phyloP scores from a whole-genome alignment of 2,329 filamentous ascomycete genomes.

The Alternaria infectoria region DNA sequence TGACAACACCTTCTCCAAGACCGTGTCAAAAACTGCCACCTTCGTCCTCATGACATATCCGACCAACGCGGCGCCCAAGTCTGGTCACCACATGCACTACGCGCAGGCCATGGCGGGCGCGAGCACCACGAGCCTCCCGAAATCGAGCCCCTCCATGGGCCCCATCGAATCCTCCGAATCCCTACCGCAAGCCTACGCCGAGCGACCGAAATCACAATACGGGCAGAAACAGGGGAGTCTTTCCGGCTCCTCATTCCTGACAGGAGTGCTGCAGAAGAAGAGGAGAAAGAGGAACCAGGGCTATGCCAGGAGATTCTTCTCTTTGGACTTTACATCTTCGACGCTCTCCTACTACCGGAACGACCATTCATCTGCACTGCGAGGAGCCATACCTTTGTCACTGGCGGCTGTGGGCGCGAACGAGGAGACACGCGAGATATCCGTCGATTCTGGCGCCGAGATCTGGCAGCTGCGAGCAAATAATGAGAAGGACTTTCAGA shows the following conservation, averaged over 20 bases:
- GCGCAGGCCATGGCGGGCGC: slow-evolving; percentile 61
- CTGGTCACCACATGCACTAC: slow-evolving; percentile 70
- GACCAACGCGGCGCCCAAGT: slow-evolving; percentile 77
- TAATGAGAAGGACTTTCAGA: slow-evolving; percentile 82
- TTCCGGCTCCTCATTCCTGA: slow-evolving; percentile 68
- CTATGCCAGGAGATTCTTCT: slow-evolving; percentile 92
- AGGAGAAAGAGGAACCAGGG: slow-evolving; percentile 93
- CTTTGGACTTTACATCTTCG: slow-evolving; percentile 90
- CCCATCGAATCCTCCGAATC: slow-evolving; percentile 60
- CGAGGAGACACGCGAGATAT: slow-evolving; percentile 87
- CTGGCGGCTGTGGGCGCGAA: slow-evolving; percentile 90
- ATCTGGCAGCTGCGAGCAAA: slow-evolving; percentile 91
- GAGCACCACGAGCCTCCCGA: slow-evolving; percentile 48
- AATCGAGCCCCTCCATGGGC: slow-evolving; percentile 50
- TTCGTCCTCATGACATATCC: slow-evolving; percentile 95
- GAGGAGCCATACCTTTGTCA: slow-evolving; percentile 90
- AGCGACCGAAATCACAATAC: slow-evolving; percentile 50
- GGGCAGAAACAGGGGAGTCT: slow-evolving; percentile 23
- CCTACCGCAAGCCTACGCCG: slow-evolving; percentile 48
- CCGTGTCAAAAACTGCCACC: slow-evolving; percentile 88
- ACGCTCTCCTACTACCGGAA: slow-evolving; percentile 97
- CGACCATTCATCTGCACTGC: slow-evolving; percentile 86
- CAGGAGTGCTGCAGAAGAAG: slow-evolving; percentile 85
- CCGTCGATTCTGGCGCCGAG: slow-evolving; percentile 94
- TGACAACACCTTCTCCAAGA: slow-evolving; percentile 97